Evolutionary conservation across 2,329 filamentous ascomycete species (phyloP).

Genomic region (Fusarium ramigenum): DNA sequence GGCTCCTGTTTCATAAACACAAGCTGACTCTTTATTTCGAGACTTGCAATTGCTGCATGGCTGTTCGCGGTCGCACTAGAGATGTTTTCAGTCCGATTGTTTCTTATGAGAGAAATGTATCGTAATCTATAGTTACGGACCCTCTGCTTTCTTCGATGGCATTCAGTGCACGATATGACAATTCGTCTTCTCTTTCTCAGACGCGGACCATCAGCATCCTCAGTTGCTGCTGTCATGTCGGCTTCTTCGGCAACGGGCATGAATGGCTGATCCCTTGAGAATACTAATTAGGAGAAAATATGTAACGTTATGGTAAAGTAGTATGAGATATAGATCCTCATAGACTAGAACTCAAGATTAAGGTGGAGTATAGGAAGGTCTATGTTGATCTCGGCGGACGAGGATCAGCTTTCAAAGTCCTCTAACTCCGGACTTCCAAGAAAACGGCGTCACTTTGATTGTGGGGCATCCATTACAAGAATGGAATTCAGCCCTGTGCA

Average conservation of each 20-base stretch:
- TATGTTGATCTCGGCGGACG: background rate
- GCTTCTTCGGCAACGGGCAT: background rate
- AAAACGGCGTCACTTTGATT: conserved; percentile 3
- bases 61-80: conserved; percentile 66
- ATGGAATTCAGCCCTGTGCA: conserved; percentile 26
- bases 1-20: conserved; percentile 64
- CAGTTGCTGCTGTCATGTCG: conserved; percentile 12
- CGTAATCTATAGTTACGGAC: conserved; percentile 41
- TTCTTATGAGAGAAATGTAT: too few species aligned
- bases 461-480: background rate
- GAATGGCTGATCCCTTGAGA: background rate
- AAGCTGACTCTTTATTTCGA: conserved; percentile 64
- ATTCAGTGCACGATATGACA: conserved; percentile 72
- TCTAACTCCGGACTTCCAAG: conserved; percentile 13
- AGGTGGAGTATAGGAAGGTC: background rate
- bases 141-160: conserved; percentile 71
- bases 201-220: conserved; percentile 4
- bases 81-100: conserved; percentile 1
- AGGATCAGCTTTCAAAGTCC: background rate
- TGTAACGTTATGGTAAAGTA: background rate
- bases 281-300: background rate
- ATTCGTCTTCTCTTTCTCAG: conserved; percentile 65
- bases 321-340: background rate
- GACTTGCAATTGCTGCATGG: conserved; percentile 69
- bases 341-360: background rate